phyloP scores from a whole-genome alignment of 2,329 filamentous ascomycete species.

The Orbilia ellipsospora region DNA sequence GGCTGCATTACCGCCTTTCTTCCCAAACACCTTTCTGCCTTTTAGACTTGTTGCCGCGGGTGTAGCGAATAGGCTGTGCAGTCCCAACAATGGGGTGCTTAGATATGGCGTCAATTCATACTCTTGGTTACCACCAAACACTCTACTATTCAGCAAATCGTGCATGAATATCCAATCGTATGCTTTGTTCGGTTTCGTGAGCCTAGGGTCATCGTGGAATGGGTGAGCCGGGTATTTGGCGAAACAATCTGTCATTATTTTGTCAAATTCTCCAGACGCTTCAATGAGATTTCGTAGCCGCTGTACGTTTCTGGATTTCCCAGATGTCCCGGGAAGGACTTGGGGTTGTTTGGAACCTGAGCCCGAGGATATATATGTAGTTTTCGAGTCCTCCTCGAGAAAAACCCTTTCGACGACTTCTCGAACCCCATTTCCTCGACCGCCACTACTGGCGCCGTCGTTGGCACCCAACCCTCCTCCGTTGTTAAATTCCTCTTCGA shows the following conservation, averaged over 20 bases:
- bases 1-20: slow-evolving; percentile 62
- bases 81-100: slow-evolving; percentile 85
- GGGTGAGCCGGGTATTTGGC: slow-evolving; percentile 84
- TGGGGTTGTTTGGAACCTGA: slow-evolving; percentile 68
- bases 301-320: slow-evolving; percentile 78
- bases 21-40: slow-evolving; percentile 61
- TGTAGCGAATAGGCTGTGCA: slow-evolving; percentile 82
- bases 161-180: slow-evolving; percentile 98
- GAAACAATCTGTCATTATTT: slow-evolving; percentile 85
- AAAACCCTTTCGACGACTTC: slow-evolving; percentile 76
- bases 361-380: slow-evolving; percentile 68
- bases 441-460: slow-evolving; percentile 59
- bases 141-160: slow-evolving; percentile 76
- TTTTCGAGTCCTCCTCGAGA: slow-evolving; percentile 66
- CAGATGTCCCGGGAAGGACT: slow-evolving; percentile 65
- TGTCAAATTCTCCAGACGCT: slow-evolving; percentile 80
- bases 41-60: slow-evolving; percentile 63
- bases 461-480: slow-evolving; percentile 67
- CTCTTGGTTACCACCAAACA: slow-evolving; percentile 81
- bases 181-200: slow-evolving; percentile 85
- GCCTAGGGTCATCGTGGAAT: slow-evolving; percentile 90
- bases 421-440: slow-evolving; percentile 71
- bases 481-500: slow-evolving; percentile 79
- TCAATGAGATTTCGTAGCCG: slow-evolving; percentile 78
- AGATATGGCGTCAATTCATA: slow-evolving; percentile 93